Evolutionary conservation across 306 rosid species (phyloP).

Genomic region (Dryas drummondii): DNA sequence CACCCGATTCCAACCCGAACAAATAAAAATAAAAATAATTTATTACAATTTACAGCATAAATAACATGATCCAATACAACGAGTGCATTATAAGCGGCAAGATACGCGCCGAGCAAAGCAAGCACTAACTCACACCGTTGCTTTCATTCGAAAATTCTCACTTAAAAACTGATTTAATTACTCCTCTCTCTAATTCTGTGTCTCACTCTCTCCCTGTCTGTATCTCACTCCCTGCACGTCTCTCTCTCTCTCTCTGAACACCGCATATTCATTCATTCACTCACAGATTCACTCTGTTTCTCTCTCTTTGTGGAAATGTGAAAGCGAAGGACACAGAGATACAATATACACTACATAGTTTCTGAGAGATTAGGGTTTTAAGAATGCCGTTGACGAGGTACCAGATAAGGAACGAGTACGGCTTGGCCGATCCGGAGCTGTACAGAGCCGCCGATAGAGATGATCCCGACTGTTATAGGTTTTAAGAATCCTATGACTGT

Average conservation of each 20-base stretch:
- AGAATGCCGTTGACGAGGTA: constrained; percentile 81
- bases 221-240: constrained; percentile 46
- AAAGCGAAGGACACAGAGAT: constrained; percentile 18
- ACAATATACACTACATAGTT: not conserved
- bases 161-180: not conserved
- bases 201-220: too few relatives aligned
- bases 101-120: constrained; percentile 30
- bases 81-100: constrained; percentile 37
- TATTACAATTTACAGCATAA: not conserved
- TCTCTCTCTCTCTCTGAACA: constrained; percentile 19
- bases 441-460: constrained; percentile 73
- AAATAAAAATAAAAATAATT: not conserved
- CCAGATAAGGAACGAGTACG: constrained; percentile 65
- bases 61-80: constrained; percentile 35
- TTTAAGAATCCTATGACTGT: too few relatives aligned
- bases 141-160: constrained; percentile 21
- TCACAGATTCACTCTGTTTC: constrained; percentile 22
- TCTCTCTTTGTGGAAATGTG: constrained; percentile 42
- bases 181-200: not conserved
- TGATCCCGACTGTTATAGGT: too few relatives aligned
- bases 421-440: constrained; percentile 87
- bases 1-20: constrained; percentile 7
- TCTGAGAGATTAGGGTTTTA: constrained; percentile 30
- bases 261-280: constrained; percentile 34
- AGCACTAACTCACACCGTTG: not conserved